Conservation (phyloP, 495 filamentous ascomycete genomes). For the Delitschia confertaspora region DNA sequence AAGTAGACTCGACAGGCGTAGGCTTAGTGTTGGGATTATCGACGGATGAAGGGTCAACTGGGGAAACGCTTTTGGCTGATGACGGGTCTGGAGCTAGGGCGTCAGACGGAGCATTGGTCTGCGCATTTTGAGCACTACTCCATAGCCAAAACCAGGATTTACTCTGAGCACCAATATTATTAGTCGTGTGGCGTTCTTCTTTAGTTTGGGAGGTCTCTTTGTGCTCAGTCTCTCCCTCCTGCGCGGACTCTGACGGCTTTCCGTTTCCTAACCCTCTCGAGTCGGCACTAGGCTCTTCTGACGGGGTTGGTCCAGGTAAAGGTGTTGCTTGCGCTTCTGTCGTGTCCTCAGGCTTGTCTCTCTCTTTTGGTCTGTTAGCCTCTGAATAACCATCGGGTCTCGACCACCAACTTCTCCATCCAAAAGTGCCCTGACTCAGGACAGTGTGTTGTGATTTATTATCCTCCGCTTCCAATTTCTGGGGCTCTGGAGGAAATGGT, state of each 20-base stretch:
- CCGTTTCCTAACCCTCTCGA: constrained; percentile 8
- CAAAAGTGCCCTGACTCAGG: constrained; percentile 6
- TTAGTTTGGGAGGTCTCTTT: constrained; percentile 3
- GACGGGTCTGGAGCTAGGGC: too few species aligned
- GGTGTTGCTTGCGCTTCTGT: constrained; percentile 27
- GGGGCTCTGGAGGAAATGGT: constrained; percentile 25
- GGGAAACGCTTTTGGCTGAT: too few species aligned
- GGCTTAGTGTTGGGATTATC: too few species aligned
- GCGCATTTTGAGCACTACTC: constrained; percentile 33
- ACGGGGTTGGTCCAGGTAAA: constrained; percentile 21
- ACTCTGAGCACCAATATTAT: constrained; percentile 10
- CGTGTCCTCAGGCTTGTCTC: constrained; percentile 5
- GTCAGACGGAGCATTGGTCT: constrained; percentile 14
- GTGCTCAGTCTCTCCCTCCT: background rate
- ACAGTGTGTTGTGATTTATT: constrained; percentile 3
- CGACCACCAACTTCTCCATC: constrained; percentile 38
- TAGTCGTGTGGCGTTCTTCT: background rate
- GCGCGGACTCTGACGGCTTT: background rate
- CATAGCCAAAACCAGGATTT: constrained; percentile 36
- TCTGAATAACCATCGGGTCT: constrained; percentile 34
- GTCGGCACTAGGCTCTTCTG: constrained; percentile 13
- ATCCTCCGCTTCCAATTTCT: background rate
- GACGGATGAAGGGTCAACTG: too few species aligned
- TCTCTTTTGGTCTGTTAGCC: constrained; percentile 18
- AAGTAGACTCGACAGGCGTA: too few species aligned